phyloP scores from a whole-genome alignment of 176 grass and related monocot genomes.

The Aegilops longissima region DNA sequence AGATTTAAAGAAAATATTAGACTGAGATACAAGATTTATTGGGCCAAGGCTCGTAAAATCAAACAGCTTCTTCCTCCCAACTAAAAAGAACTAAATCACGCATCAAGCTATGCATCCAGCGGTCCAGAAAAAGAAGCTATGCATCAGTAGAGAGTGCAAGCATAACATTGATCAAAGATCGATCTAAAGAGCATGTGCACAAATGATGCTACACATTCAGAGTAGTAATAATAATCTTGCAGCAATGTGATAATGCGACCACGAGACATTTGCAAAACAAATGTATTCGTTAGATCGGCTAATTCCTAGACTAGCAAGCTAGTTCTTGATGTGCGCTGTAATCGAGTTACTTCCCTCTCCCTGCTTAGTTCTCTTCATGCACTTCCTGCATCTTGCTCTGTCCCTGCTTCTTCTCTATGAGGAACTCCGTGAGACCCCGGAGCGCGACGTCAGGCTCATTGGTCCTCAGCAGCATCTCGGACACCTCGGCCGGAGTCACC shows the following conservation, averaged over 20 bases:
- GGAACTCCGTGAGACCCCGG: not conserved
- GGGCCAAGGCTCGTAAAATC: too few relatives aligned
- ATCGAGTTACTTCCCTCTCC: not conserved
- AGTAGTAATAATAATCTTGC: not conserved
- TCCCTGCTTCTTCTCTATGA: not conserved
- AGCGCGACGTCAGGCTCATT: not conserved
- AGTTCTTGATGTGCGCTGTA: conserved; percentile 1
- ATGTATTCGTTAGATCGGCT: not conserved
- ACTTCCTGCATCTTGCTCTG: not conserved
- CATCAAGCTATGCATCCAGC: too few relatives aligned
- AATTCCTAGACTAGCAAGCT: not conserved
- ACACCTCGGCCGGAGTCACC: conserved; percentile 34
- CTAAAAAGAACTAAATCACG: too few relatives aligned
- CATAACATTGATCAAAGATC: not conserved
- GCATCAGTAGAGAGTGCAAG: too few relatives aligned
- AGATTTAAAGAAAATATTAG: too few relatives aligned
- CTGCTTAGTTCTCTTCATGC: not conserved
- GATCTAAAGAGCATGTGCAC: not conserved
- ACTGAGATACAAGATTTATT: too few relatives aligned
- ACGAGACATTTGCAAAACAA: not conserved
- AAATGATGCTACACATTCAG: not conserved
- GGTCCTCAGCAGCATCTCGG: conserved; percentile 29
- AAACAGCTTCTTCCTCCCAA: too few relatives aligned
- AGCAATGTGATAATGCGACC: not conserved
- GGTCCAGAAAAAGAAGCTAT: too few relatives aligned